Base-by-base conservation (phyloP, 176 grass and related monocot species). In the Coix lacrymajobi region DNA sequence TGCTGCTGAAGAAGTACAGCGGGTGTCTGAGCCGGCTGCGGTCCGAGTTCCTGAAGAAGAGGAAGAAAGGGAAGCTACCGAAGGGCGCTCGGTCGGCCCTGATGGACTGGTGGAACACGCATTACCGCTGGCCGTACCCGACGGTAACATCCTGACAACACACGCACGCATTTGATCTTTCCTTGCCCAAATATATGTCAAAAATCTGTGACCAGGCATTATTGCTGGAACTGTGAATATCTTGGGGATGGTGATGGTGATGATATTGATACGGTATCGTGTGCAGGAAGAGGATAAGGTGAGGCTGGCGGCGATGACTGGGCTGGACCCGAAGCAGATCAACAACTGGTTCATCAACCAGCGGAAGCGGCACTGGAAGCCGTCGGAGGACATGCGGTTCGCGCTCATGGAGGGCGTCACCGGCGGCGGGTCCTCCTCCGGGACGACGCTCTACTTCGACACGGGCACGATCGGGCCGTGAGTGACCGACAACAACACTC, bases 331-430 rank as follows among this genome's bases (percentile, higher is more conserved):
- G 2, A 99, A 92, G 84, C 96, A 99, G 82, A 96, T 99, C 54
- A 99, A 96, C 87, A 99, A 96, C 22, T 96, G 96, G 96, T 99
- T 99, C 85, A 94, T 99, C 82, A 99, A 99, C 87, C 96, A 99
- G 63, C 57, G 96, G 77, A 99, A 99, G 76, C 68, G 93, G 58
- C 96, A 96, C 70, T 99, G 96, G 96, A 99, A 99, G 66, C 96
- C 96, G 0, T 94, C 96, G 0, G 93, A 99, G 63, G 96, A 96
- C 87, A 96, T 96, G 96, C 87, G 87, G 36, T 99, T 85, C 10
- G 91, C 91, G 4, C 85, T 99, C 30, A 94, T 94, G 91, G 93
- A 99, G 22, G 93, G 89, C 0, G 96, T 94, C 40, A 71, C 79
- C 14, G 89, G 79, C 9, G 92, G 66, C 11, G 77, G 70, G 5